Percentiles rank a stretch among this genome's conserved stretches.
phyloP scores from a whole-genome alignment of 371 early-diverging fungal genomes.

The Paraphysoderma sedebokerense region DNA sequence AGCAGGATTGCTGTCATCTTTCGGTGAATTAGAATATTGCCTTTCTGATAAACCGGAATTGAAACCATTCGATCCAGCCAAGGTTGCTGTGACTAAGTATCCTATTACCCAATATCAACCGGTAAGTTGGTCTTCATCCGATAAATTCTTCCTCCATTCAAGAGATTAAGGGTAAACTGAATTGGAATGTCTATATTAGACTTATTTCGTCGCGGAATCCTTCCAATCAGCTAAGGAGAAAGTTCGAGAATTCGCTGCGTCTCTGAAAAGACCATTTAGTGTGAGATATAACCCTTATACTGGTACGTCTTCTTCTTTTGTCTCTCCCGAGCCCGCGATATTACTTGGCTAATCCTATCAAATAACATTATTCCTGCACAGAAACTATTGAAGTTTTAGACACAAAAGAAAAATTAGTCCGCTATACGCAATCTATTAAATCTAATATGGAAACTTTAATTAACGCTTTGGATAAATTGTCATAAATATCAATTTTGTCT shows the following conservation, averaged over 20 bases:
- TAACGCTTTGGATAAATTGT: constrained; percentile 39
- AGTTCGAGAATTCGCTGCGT: constrained; percentile 67
- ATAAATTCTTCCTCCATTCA: too few relatives aligned
- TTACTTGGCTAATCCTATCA: not conserved
- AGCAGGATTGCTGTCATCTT: constrained; percentile 86
- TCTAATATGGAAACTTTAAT: constrained; percentile 53
- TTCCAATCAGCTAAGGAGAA: constrained; percentile 84
- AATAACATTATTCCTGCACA: too few relatives aligned
- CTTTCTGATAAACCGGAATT: constrained; percentile 63
- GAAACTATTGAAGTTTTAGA: constrained; percentile 82
- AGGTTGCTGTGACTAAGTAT: constrained; percentile 56
- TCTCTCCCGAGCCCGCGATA: not conserved
- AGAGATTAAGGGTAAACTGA: too few relatives aligned
- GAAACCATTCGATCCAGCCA: constrained; percentile 65
- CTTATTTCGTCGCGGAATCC: constrained; percentile 87
- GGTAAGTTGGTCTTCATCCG: constrained; percentile 10
- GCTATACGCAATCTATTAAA: constrained; percentile 54
- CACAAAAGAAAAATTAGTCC: constrained; percentile 56
- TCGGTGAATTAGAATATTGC: constrained; percentile 86
- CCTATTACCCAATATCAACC: constrained; percentile 93
- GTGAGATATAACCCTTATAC: constrained; percentile 78
- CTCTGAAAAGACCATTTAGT: constrained; percentile 65
- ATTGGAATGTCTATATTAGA: constrained; percentile 2
- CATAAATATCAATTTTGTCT: not conserved
- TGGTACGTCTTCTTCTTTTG: not conserved